phyloP scores from a whole-genome alignment of 2,329 filamentous ascomycete species.

The Pezicula neosporulosa region DNA sequence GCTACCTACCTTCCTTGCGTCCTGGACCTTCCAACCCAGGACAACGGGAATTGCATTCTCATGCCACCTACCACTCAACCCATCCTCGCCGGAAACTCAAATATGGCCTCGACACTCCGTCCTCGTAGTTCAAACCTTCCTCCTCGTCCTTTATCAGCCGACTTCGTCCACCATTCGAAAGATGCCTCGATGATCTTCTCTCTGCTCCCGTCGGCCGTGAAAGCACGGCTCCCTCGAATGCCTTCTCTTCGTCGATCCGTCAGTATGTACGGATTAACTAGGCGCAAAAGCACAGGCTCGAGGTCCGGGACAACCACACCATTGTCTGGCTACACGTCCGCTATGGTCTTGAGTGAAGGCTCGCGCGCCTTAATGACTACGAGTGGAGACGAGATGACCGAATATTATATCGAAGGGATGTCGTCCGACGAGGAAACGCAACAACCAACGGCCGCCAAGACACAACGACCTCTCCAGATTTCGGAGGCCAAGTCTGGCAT shows the following conservation, averaged over 20 bases:
- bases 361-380: neutral
- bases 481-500: slow-evolving; percentile 33
- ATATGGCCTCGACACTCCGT: neutral
- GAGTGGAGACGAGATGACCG: slow-evolving; percentile 10
- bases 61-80: too few relatives aligned
- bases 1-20: too few relatives aligned
- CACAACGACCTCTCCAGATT: slow-evolving; percentile 8
- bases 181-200: slow-evolving; percentile 46
- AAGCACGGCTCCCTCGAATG: slow-evolving; percentile 46
- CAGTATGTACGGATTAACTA: slow-evolving; percentile 21
- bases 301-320: slow-evolving; percentile 26
- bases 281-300: slow-evolving; percentile 21
- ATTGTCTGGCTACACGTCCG: slow-evolving; percentile 17
- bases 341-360: slow-evolving; percentile 16
- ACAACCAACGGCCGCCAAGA: neutral
- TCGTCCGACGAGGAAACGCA: slow-evolving; percentile 16
- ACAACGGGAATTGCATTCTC: too few relatives aligned
- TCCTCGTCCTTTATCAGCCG: neutral
- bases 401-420: slow-evolving; percentile 12
- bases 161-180: slow-evolving; percentile 2
- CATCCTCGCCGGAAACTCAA: too few relatives aligned
- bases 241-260: slow-evolving; percentile 43
- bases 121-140: neutral
- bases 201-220: slow-evolving; percentile 49
- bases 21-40: too few relatives aligned